Evolutionary conservation across 805 yeast genomes (phyloP).

Genomic region (Ogataea pini): DNA sequence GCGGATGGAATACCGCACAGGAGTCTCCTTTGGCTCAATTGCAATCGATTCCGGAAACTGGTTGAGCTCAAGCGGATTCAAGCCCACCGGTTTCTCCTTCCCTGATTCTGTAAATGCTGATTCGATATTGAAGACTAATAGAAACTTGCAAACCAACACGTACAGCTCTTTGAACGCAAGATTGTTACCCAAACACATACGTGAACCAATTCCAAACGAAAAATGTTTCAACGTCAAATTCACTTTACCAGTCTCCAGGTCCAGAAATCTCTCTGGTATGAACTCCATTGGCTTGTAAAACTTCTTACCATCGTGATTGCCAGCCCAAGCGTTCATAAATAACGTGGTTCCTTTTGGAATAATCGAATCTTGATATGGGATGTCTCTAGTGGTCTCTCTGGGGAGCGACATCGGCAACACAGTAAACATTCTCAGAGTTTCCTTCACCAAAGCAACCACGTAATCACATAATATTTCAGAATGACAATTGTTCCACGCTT

Average conservation of each 20-base stretch:
- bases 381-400: conserved; percentile 53
- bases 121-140: conserved; percentile 51
- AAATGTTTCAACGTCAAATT: conserved; percentile 40
- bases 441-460: conserved; percentile 59
- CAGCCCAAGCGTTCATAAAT: conserved; percentile 69
- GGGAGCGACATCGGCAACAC: conserved; percentile 72
- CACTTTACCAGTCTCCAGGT: conserved; percentile 18
- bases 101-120: conserved; percentile 10
- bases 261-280: conserved; percentile 54
- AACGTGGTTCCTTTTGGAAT: conserved; percentile 60
- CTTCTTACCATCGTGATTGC: conserved; percentile 57
- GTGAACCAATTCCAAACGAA: conserved; percentile 68
- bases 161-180: conserved; percentile 69
- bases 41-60: conserved; percentile 58
- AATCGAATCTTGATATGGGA: conserved; percentile 39
- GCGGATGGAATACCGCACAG: conserved; percentile 36
- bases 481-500: conserved; percentile 31
- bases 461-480: conserved; percentile 43
- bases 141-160: conserved; percentile 51
- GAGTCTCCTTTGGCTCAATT: conserved; percentile 55
- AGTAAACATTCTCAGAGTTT: conserved; percentile 60
- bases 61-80: conserved; percentile 54
- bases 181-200: conserved; percentile 71
- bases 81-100: conserved; percentile 37
- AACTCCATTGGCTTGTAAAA: conserved; percentile 49